A percentile compares a stretch with the other conserved stretches of the same genome.
phyloP scores from a whole-genome alignment of 768 basidiomycete species.

The Trametes villosa region DNA sequence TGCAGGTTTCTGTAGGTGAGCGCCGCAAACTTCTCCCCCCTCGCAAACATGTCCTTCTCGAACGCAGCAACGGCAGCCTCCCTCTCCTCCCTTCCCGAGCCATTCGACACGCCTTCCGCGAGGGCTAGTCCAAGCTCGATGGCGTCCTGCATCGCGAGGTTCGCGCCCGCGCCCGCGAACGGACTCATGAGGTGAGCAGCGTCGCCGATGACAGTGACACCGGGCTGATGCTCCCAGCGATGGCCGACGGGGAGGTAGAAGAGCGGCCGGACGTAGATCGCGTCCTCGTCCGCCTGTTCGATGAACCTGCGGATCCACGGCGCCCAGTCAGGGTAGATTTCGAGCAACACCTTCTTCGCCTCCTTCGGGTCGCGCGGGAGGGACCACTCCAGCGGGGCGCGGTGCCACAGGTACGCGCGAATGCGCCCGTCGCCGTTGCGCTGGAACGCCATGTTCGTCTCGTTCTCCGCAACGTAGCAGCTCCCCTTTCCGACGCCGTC shows the following conservation, averaged over 20 bases:
- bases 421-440: too few species aligned
- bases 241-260: slow-evolving; percentile 19
- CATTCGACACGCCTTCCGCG: slow-evolving; percentile 7
- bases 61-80: slow-evolving; percentile 5
- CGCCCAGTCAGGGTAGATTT: background rate
- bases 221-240: slow-evolving; percentile 16
- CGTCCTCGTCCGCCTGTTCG: too few species aligned
- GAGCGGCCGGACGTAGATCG: slow-evolving; percentile 18
- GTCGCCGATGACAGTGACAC: too few species aligned
- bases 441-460: slow-evolving; percentile 36
- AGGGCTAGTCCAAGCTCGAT: slow-evolving; percentile 20
- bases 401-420: slow-evolving; percentile 13
- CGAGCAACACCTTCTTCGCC: slow-evolving; percentile 13
- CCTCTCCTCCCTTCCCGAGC: background rate
- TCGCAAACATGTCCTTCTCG: slow-evolving; percentile 7
- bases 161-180: too few species aligned
- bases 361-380: slow-evolving; percentile 7
- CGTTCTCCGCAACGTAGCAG: slow-evolving; percentile 33
- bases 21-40: slow-evolving; percentile 9
- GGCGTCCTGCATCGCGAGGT: slow-evolving; percentile 37
- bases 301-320: too few species aligned
- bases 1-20: slow-evolving; percentile 9
- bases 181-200: too few species aligned
- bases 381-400: slow-evolving; percentile 15
- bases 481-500: slow-evolving; percentile 36